Percentiles rank a stretch among this genome's conserved stretches.
Conservation (phyloP, 768 basidiomycete species). For the Candolleomyces aberdarensis region DNA sequence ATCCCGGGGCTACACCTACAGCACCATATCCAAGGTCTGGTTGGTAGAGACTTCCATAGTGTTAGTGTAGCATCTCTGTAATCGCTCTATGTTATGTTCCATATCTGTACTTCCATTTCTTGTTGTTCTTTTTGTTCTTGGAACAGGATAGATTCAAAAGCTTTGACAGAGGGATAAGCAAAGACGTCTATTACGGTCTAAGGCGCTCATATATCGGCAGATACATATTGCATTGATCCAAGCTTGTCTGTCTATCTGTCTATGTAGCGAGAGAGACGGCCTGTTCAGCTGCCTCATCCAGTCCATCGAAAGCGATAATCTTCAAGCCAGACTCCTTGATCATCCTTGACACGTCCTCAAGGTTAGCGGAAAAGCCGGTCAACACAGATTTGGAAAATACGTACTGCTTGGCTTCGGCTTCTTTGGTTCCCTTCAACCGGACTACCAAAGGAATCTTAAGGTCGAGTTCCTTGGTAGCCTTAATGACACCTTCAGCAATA, state of each 20-base stretch:
- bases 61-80: slow-evolving; percentile 13
- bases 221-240: too few relatives aligned
- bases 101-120: slow-evolving; percentile 36
- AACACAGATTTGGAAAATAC: slow-evolving; percentile 23
- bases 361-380: slow-evolving; percentile 1
- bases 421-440: slow-evolving; percentile 95
- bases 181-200: background rate
- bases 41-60: slow-evolving; percentile 40
- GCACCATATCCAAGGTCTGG: slow-evolving; percentile 40
- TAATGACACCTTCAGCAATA: slow-evolving; percentile 97
- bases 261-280: slow-evolving; percentile 70
- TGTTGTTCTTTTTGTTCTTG: slow-evolving; percentile 15
- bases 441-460: slow-evolving; percentile 88
- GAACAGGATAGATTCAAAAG: too few relatives aligned
- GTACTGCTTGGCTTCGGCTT: slow-evolving; percentile 91
- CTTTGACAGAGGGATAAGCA: too few relatives aligned
- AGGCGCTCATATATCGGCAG: background rate
- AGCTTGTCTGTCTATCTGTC: slow-evolving; percentile 4
- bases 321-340: slow-evolving; percentile 89
- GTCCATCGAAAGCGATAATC: slow-evolving; percentile 89
- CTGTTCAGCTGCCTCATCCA: slow-evolving; percentile 87
- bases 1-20: slow-evolving; percentile 26
- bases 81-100: slow-evolving; percentile 24
- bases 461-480: slow-evolving; percentile 88
- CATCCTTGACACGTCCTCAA: slow-evolving; percentile 57